These are phyloP conservation scores for Eremochloa ophiuroides DNA, from an alignment of 176 grass and related monocot species.

Conservation along the genomic window DNA sequence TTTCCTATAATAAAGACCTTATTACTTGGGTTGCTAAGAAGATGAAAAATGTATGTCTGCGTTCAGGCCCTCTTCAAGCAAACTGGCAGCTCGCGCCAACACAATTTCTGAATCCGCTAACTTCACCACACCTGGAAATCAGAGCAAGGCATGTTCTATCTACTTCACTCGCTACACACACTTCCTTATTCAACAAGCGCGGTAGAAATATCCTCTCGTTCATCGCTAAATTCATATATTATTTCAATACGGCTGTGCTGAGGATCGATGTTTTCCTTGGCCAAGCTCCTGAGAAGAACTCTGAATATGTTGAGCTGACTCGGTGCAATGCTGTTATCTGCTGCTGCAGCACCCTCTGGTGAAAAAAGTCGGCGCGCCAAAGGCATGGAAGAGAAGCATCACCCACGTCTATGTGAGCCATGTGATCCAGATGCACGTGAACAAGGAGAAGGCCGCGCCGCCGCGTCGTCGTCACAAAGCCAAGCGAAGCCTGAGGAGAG, in stretches of 20 bases:
- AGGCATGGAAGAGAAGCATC: slow-evolving; percentile 46
- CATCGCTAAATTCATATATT: not conserved
- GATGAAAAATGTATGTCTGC: not conserved
- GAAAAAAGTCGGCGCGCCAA: not conserved
- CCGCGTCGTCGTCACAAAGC: not conserved
- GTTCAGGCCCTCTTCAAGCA: slow-evolving; percentile 39
- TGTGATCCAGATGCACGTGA: slow-evolving; percentile 47
- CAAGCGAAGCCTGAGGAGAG: slow-evolving; percentile 19
- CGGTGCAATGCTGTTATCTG: too few species aligned
- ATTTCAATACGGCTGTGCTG: not conserved
- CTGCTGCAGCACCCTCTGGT: slow-evolving; percentile 22
- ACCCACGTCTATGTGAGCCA: slow-evolving; percentile 58
- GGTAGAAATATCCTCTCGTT: not conserved
- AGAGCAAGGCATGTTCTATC: slow-evolving; percentile 8
- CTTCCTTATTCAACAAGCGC: not conserved
- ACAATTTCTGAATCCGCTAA: not conserved
- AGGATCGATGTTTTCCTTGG: not conserved
- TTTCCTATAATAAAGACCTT: not conserved
- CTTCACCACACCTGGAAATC: slow-evolving; percentile 2
- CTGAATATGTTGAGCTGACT: not conserved
- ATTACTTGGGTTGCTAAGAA: not conserved
- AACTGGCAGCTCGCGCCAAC: not conserved
- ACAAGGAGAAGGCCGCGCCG: slow-evolving; percentile 42
- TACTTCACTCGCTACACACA: not conserved
- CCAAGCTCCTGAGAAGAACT: not conserved